A percentile compares a stretch with the other conserved stretches of the same genome.
Evolutionary conservation across 2,329 filamentous ascomycete species (phyloP).

Genomic region (Ophiostoma sp.): DNA sequence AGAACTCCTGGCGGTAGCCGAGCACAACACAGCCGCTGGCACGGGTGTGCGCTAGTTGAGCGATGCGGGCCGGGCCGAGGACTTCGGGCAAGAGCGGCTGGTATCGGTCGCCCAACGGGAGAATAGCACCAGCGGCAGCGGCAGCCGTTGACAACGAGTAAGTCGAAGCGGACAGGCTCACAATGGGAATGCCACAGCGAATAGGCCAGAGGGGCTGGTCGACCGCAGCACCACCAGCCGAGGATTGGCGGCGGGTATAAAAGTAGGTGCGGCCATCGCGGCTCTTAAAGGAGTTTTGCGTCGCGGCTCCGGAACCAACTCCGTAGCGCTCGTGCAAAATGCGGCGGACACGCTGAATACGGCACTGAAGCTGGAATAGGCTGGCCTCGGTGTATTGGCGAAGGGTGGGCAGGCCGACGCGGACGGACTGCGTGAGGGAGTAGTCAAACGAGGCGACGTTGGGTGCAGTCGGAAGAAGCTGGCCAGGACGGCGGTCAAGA

Average conservation of each 20-base stretch:
- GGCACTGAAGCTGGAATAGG: constrained; percentile 26
- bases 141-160: constrained; percentile 39
- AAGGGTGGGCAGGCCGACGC: constrained; percentile 39
- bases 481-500: background rate
- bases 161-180: constrained; percentile 44
- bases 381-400: constrained; percentile 31
- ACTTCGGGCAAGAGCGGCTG: constrained; percentile 43
- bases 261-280: constrained; percentile 15
- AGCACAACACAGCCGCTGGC: constrained; percentile 43
- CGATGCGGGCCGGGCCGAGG: constrained; percentile 40
- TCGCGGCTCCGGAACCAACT: background rate
- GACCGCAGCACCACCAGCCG: background rate
- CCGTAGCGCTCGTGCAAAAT: constrained; percentile 19
- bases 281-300: background rate
- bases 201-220: constrained; percentile 20
- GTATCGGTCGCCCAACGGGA: constrained; percentile 41
- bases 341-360: background rate
- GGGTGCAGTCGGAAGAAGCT: background rate
- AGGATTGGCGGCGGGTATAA: constrained; percentile 7
- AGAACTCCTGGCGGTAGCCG: constrained; percentile 44
- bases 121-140: background rate
- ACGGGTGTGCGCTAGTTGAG: constrained; percentile 42
- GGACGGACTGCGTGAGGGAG: constrained; percentile 42
- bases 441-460: constrained; percentile 41
- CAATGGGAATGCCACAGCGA: constrained; percentile 36